These are phyloP conservation scores for Castanea mollissima DNA, from an alignment of 306 rosid species.

Conservation along the genomic window DNA sequence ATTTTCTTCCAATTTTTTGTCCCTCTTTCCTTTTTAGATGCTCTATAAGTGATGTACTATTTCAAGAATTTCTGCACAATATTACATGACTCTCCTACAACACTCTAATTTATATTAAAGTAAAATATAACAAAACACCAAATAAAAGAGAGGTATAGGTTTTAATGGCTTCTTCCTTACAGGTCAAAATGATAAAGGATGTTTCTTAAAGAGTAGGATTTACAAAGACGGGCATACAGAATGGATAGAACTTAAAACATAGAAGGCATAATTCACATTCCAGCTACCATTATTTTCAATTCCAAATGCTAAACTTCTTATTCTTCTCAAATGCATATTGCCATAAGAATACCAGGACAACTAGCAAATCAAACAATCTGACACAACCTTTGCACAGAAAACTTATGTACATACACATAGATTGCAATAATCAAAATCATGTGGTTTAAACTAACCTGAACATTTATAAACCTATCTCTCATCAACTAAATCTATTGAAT, in stretches of 20 bases:
- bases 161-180: neutral
- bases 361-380: conserved; percentile 6
- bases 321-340: conserved; percentile 7
- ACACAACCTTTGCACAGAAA: conserved; percentile 6
- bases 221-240: neutral
- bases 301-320: conserved; percentile 8
- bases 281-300: conserved; percentile 23
- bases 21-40: neutral
- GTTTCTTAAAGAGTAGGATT: neutral
- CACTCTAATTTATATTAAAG: neutral
- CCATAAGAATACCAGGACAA: conserved; percentile 6
- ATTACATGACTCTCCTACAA: neutral
- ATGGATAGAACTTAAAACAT: neutral
- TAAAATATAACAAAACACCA: neutral
- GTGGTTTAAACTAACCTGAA: too few relatives aligned
- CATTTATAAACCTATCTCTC: neutral
- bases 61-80: neutral
- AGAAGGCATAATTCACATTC: conserved; percentile 2
- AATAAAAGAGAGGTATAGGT: neutral
- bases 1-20: neutral
- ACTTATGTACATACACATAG: neutral
- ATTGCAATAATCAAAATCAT: too few relatives aligned
- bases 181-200: neutral
- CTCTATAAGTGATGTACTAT: neutral
- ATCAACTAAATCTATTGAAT: neutral